Evolutionary conservation across 2,329 filamentous ascomycete species (phyloP).

Genomic region (Magnaporthiopsis incrustans): DNA sequence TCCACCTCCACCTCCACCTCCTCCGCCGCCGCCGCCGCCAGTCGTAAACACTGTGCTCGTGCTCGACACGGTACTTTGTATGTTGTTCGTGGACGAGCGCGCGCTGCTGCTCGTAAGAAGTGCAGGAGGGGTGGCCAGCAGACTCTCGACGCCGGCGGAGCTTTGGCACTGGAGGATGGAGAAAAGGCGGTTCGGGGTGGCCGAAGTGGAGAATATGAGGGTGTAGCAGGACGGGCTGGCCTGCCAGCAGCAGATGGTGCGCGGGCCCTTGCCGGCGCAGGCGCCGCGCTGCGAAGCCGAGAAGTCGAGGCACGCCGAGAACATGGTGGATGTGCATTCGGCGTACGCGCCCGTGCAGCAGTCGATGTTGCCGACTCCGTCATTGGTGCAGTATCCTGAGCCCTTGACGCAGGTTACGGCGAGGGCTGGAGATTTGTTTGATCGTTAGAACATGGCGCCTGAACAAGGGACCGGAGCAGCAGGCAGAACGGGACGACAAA

Average conservation of each 20-base stretch:
- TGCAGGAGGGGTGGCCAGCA: conserved; percentile 2
- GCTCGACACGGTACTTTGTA: neutral
- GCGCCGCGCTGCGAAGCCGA: conserved; percentile 4
- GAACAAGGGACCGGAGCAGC: neutral
- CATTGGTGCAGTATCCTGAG: conserved; percentile 10
- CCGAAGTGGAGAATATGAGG: conserved; percentile 10
- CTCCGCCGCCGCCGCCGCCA: neutral
- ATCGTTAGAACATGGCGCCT: neutral
- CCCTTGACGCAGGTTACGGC: conserved; percentile 3
- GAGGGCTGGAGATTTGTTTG: neutral
- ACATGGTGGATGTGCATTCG: conserved; percentile 11
- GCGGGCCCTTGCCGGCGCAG: neutral
- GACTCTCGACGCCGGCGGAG: neutral
- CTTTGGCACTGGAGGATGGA: conserved; percentile 10
- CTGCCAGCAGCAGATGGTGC: conserved; percentile 2
- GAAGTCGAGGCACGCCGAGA: conserved; percentile 10
- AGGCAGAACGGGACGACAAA: neutral
- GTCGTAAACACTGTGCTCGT: neutral
- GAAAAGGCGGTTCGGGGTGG: conserved; percentile 9
- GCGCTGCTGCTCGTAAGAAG: neutral
- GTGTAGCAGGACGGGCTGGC: conserved; percentile 10
- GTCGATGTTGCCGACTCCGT: conserved; percentile 11
- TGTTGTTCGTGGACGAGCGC: neutral
- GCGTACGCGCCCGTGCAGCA: conserved; percentile 11
- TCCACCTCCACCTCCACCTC: neutral